These are phyloP conservation scores for Thraustochytrium striatum DNA, from an alignment of 352 stramenopile genomes.

Conservation along the genomic window DNA sequence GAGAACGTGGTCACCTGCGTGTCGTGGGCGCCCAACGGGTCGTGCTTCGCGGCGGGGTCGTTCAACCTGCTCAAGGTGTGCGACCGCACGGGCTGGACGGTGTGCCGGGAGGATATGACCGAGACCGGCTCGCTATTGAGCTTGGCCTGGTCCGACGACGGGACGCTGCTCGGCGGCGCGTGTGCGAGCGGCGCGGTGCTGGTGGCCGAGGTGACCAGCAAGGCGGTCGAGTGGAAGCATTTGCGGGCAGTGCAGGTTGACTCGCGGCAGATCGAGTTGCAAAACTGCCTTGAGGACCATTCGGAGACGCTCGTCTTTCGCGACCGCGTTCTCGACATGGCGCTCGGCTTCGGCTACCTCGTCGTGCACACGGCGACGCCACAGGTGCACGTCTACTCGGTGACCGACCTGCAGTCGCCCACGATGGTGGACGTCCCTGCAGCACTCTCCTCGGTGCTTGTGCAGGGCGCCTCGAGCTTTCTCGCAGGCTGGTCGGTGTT, in stretches of 20 bases:
- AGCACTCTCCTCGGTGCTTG: constrained; percentile 77
- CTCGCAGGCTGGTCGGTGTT: constrained; percentile 61
- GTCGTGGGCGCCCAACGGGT: constrained; percentile 81
- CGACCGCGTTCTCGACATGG: constrained; percentile 84
- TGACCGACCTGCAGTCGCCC: constrained; percentile 78
- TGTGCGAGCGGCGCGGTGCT: constrained; percentile 77
- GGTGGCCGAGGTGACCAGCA: constrained; percentile 80
- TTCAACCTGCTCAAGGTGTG: constrained; percentile 87
- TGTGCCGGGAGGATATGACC: constrained; percentile 71
- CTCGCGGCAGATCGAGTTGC: constrained; percentile 76
- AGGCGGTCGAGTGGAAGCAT: constrained; percentile 76
- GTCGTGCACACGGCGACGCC: constrained; percentile 80
- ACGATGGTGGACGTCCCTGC: constrained; percentile 78
- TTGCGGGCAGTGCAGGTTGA: constrained; percentile 68
- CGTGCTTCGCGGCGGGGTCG: constrained; percentile 79
- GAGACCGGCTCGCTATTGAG: constrained; percentile 75
- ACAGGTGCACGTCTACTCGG: constrained; percentile 84
- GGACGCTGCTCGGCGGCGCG: constrained; percentile 78
- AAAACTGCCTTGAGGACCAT: constrained; percentile 79
- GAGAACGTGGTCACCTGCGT: constrained; percentile 84
- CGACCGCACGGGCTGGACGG: constrained; percentile 82
- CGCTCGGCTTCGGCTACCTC: constrained; percentile 79
- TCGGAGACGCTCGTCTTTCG: constrained; percentile 85
- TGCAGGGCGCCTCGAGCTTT: constrained; percentile 69
- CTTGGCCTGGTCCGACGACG: constrained; percentile 78